phyloP scores from a whole-genome alignment of 1,139 yeast genomes.

The Geotrichum aggregatum region DNA sequence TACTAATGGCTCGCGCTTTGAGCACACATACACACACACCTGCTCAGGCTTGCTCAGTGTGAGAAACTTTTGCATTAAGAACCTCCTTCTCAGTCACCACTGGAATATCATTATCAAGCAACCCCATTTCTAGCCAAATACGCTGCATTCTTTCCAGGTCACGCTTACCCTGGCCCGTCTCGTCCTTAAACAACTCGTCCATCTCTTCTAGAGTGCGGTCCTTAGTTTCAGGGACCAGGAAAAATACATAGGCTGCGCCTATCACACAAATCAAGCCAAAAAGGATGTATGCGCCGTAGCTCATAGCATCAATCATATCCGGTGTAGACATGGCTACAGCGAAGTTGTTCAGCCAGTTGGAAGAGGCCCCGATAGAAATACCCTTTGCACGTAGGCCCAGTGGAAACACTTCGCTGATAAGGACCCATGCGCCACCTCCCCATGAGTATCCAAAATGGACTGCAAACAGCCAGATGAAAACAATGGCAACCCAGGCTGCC shows the following conservation, averaged over 20 bases:
- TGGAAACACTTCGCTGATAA: conserved; percentile 69
- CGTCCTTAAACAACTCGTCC: conserved; percentile 40
- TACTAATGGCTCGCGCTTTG: too few relatives aligned
- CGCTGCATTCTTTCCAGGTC: conserved; percentile 25
- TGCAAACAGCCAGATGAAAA: conserved; percentile 66
- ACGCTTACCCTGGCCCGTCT: conserved; percentile 16
- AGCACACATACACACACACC: too few relatives aligned
- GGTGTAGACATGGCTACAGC: conserved; percentile 70
- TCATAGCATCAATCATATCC: conserved; percentile 48
- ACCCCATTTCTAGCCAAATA: conserved; percentile 24
- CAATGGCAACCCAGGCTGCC: conserved; percentile 56
- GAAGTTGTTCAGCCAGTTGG: conserved; percentile 77
- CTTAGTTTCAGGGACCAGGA: conserved; percentile 48
- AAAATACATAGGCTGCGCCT: conserved; percentile 36
- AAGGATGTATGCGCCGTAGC: conserved; percentile 49
- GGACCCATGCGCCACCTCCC: conserved; percentile 81
- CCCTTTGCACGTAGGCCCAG: conserved; percentile 71
- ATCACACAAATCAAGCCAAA: conserved; percentile 35
- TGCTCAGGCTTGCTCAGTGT: not conserved
- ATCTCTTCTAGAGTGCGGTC: conserved; percentile 50
- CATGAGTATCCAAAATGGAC: conserved; percentile 72
- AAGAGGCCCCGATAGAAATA: conserved; percentile 67
- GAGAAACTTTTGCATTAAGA: too few relatives aligned
- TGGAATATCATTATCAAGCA: conserved; percentile 22
- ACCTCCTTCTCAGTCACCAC: conserved; percentile 11